Evolutionary conservation across 2,329 filamentous ascomycete genomes (phyloP), one percentile per base, ranked within the genome.

Genomic region (Alternaria burnsii): DNA sequence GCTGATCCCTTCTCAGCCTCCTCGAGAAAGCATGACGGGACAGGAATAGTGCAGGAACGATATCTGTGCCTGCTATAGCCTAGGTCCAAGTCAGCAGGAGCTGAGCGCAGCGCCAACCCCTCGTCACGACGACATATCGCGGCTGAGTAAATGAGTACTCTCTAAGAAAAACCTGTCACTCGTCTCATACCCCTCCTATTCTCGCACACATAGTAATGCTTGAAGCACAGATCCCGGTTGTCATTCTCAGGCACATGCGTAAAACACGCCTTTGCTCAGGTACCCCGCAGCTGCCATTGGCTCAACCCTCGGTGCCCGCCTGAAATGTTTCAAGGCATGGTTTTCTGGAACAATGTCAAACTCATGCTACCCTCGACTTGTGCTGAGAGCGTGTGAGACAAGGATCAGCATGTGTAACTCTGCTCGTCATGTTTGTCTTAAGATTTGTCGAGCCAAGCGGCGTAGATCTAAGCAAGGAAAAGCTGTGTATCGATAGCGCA

Each of bases 261-360:
- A 48, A 43, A 40, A 40, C 34, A 36, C 36, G 26, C 36, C 12
- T 41, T 57, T 22, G 38, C 55, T 52, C 55, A 57, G 55, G 55
- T 57, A 57, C 55, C 36, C 36, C 43, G 36, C 28, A 11, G 16
- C 24, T n/a, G 24, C 47, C 16, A 57, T 57, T 57, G 55, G 55
- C 38, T 24, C 28, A 55, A 44, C 9, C 26, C 30, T 26, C 30
- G 7, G 8, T 24, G 46, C 12, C 26, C 18, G 34, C 24, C 50
- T 26, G 50, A 38, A 38, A 52, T 26, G 51, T 53, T 53, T 53
- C 51, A 53, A 42, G 36, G 51, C 51, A 41, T 48, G 30, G 34
- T 10, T 36, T 48, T 48, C 46, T 36, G 30, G 30, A 48, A 36
- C 30, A 34, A 48, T 2, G 46, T 36, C 46, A 48, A 48, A 48